Evolutionary conservation across 306 rosid species (phyloP), one percentile per base, ranked within the genome.

Genomic region (Begonia peltatifolia): DNA sequence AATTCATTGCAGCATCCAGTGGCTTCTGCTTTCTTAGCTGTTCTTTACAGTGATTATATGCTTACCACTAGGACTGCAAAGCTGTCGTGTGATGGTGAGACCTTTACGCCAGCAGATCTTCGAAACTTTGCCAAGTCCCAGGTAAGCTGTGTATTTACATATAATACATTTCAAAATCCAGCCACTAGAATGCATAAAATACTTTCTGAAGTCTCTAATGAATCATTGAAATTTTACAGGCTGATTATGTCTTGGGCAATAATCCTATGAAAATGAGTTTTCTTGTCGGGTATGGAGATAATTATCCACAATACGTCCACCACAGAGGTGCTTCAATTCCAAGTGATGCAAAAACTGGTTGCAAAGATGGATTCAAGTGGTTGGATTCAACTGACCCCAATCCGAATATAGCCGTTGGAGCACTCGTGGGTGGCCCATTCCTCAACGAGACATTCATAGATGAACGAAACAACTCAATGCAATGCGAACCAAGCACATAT

Each of bases 281-380:
- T 68, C 84, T 92, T 10, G 87, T 92, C 50, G 99, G 96, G 17
- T 92, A 86, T 58, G 99, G 99, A 30, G 70, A 79, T 47, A 73
- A 77, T 17, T 92, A 41, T 74, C 99, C 99, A 11, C 42, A 83
- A 63, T 83, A 56, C 14, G 99, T 92, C 59, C 99, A 92, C 80
- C 99, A 92, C 44, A 86, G 99, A 65, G 99, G 99, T 25, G 95
- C 99, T 53, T 92, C 99, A 13, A 92, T 83, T 62, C 99, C 99
- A 5, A 63, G 9, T 47, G 55, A 74, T 70, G 73, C 72, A 43
- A 73, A 66, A 53, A 53, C 88, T 50, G 50, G 62, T 23, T 92
- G 99, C 79, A 70, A 42, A 46, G 94, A 81, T n/a, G 99, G 96
- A 30, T 92, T 81, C 65, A 0, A 58, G 72, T 92, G 75, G 76